Conservation (phyloP, 257 asterid genomes). For the Cruciata laevipes region DNA sequence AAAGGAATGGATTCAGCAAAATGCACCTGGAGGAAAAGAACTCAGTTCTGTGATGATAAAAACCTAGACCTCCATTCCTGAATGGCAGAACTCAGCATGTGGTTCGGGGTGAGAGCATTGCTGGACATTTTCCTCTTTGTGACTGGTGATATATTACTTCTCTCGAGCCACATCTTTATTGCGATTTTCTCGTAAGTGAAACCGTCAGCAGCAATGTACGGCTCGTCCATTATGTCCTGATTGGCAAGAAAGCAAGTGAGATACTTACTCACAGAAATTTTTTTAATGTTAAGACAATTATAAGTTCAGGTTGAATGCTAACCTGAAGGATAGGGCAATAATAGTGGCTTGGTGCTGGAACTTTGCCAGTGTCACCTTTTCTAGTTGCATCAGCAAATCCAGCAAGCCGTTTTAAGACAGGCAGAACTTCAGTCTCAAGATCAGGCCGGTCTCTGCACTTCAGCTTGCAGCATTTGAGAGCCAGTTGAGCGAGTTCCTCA, state of each 20-base stretch:
- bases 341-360: constrained; percentile 52
- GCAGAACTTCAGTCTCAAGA: constrained; percentile 73
- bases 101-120: constrained; percentile 64
- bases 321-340: constrained; percentile 91
- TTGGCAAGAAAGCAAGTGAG: constrained; percentile 17
- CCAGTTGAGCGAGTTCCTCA: constrained; percentile 52
- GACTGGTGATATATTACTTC: constrained; percentile 58
- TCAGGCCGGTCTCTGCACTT: constrained; percentile 92
- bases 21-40: not conserved
- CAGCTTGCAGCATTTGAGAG: constrained; percentile 58
- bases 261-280: not conserved
- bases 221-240: constrained; percentile 87
- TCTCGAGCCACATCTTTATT: constrained; percentile 59
- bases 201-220: constrained; percentile 85
- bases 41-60: constrained; percentile 1
- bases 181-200: constrained; percentile 75
- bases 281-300: not conserved
- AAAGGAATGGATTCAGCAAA: not conserved
- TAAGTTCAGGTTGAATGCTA: not conserved
- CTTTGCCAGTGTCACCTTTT: constrained; percentile 21
- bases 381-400: constrained; percentile 45
- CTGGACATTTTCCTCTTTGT: constrained; percentile 45
- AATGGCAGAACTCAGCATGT: constrained; percentile 56
- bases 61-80: constrained; percentile 47
- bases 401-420: constrained; percentile 53